Base-by-base conservation (phyloP, 805 yeast genomes). In the Lachancea lanzarotensis region DNA sequence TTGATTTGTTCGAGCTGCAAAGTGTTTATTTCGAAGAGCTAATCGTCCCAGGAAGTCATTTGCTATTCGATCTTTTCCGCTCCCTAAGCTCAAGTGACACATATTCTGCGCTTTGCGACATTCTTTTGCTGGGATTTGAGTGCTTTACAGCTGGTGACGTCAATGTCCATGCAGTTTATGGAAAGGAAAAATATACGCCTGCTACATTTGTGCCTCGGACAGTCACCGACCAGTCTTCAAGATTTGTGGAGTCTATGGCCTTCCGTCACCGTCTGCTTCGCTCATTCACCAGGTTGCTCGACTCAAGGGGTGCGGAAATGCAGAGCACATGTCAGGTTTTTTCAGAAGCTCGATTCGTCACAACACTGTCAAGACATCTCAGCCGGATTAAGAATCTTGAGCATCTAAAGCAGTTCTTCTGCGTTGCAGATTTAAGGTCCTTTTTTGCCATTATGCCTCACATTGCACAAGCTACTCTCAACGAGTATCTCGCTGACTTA, bases 331-430 rank as follows among this genome's bases (percentile, higher is more conserved):
- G 9, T 56, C 57, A 15, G 44, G 45, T 15, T 25, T 13, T 56
- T 19, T 43, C 42, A 8, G 44, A 52, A 1, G 50, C 53, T n/a
- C 46, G 45, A 15, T 31, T 57, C 11, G 32, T 52, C 4, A 29
- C 40, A 12, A 37, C 45, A n/a, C 27, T 60, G 8, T 40, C 56
- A 2, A 18, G 29, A 5, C 39, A 41, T 12, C 36, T 61, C 7
- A 40, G 47, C n/a, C 42, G 41, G 5, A 52, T 58, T 13, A 43
- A 47, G 11, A 38, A 52, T 35, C 9, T 54, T 6, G 33, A 47
- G 1, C 55, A 58, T 39, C 55, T 59, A 34, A 42, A 45, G 38
- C 46, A 51, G 2, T 61, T 61, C 32, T 57, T 60, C 26, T 33
- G 45, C 10, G 43, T 49, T 9, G 45, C 42, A 13, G 45, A 47